Evolutionary conservation across 257 asterid species (phyloP).

Genomic region (Knoxia roxburghii): DNA sequence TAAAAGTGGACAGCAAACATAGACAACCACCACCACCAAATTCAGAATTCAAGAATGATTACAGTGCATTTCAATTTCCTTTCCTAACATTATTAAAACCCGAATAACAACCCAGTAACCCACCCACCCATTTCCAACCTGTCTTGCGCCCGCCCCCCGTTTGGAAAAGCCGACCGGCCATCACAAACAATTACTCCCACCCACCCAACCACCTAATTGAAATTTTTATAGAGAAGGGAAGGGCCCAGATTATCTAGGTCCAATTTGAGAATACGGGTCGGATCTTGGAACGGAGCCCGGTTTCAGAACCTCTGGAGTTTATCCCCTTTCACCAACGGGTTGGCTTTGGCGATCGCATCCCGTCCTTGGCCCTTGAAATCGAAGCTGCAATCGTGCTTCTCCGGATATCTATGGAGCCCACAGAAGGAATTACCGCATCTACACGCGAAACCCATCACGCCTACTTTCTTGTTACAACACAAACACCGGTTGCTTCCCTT

Average conservation of each 20-base stretch:
- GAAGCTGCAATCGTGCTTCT: slow-evolving; percentile 39
- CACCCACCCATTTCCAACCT: background rate
- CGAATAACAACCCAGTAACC: background rate
- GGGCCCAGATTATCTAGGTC: background rate
- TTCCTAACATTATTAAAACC: background rate
- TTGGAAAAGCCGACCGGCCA: background rate
- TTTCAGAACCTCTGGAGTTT: slow-evolving; percentile 30
- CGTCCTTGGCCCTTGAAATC: slow-evolving; percentile 37
- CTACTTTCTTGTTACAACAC: slow-evolving; percentile 38
- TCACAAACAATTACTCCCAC: background rate
- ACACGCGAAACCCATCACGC: slow-evolving; percentile 40
- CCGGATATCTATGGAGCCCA: slow-evolving; percentile 47
- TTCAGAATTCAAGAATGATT: background rate
- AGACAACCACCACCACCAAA: background rate
- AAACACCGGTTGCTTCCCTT: slow-evolving; percentile 27
- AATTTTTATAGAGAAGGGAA: background rate
- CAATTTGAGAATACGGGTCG: background rate
- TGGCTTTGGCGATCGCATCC: slow-evolving; percentile 34
- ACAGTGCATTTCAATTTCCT: background rate
- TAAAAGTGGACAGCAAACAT: background rate
- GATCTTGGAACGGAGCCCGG: background rate
- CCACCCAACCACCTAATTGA: background rate
- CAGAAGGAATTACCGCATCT: slow-evolving; percentile 47
- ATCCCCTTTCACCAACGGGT: slow-evolving; percentile 44
- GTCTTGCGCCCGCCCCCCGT: background rate